Conservation (phyloP, 768 basidiomycete species). For the Saitozyma podzolica region DNA sequence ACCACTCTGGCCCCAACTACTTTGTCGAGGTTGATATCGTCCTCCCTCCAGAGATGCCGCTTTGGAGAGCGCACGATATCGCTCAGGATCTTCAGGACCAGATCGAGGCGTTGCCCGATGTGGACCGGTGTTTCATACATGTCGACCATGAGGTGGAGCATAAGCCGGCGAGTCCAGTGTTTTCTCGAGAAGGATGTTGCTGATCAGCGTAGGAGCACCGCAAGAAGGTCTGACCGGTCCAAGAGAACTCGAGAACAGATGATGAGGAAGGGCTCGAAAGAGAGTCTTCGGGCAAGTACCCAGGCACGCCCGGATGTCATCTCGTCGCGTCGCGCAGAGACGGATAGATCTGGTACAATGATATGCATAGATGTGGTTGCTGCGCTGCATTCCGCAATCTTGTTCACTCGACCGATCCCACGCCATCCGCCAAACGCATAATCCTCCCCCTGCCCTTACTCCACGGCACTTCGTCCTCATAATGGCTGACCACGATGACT, state of each 20-base stretch:
- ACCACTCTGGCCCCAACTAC: constrained; percentile 69
- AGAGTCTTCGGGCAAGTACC: too few relatives aligned
- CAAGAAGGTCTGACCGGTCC: constrained; percentile 22
- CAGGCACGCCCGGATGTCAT: too few relatives aligned
- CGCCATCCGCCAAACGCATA: constrained; percentile 53
- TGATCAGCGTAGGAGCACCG: constrained; percentile 33
- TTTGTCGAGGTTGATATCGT: constrained; percentile 94
- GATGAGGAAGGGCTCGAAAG: too few relatives aligned
- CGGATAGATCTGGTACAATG: neutral
- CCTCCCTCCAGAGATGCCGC: constrained; percentile 80
- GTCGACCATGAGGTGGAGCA: constrained; percentile 94
- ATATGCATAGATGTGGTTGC: neutral
- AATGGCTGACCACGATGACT: constrained; percentile 83
- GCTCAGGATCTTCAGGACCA: constrained; percentile 57
- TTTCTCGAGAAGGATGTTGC: neutral
- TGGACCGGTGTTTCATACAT: constrained; percentile 90
- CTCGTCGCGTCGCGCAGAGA: neutral
- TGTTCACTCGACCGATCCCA: constrained; percentile 21
- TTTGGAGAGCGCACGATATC: constrained; percentile 63
- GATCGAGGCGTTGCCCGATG: constrained; percentile 83
- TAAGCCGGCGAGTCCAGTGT: constrained; percentile 56
- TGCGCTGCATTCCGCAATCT: neutral
- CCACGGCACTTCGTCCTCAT: constrained; percentile 92
- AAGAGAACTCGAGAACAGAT: too few relatives aligned
- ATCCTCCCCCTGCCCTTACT: constrained; percentile 57